Conservation (phyloP, 1,284 basidiomycete genomes). For the Schizophyllum amplum region DNA sequence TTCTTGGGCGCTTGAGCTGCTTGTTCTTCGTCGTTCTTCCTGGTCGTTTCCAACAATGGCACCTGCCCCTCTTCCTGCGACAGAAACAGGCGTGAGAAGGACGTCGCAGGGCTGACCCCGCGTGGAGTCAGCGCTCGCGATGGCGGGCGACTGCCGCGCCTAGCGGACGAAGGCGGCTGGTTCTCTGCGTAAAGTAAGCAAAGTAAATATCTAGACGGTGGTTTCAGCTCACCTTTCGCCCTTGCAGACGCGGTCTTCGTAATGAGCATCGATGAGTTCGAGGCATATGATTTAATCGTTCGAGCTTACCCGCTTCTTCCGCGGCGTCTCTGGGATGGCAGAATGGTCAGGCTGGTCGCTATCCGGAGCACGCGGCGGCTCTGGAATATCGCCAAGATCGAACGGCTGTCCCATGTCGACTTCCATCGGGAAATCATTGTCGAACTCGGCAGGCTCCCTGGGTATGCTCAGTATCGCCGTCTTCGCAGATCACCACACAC, state of each 20-base stretch:
- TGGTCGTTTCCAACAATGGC: constrained; percentile 24
- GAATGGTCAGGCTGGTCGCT: no score
- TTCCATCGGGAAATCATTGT: no score
- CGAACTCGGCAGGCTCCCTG: no score
- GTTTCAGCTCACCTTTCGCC: constrained; percentile 14
- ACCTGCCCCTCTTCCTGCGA: constrained; percentile 26
- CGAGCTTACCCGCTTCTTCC: no score
- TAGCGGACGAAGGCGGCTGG: constrained; percentile 12
- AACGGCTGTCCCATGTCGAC: no score
- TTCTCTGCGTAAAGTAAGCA: constrained; percentile 11
- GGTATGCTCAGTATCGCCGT: no score
- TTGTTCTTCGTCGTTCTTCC: constrained; percentile 17
- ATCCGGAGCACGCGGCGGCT: no score
- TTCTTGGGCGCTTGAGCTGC: constrained; percentile 22
- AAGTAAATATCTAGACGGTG: background rate
- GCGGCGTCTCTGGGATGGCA: no score
- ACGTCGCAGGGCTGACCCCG: constrained; percentile 21
- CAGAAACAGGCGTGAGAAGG: constrained; percentile 31
- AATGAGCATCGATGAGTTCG: background rate
- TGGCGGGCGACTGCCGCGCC: constrained; percentile 7
- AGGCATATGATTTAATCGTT: no score
- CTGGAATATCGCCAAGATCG: no score
- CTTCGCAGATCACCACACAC: no score
- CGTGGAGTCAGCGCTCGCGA: constrained; percentile 4
- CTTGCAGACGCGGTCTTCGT: constrained; percentile 4